A percentile compares a stretch with the other conserved stretches of the same genome.
These are phyloP conservation scores for Flaveria sonorensis DNA, from an alignment of 129 eudicot genomes.

Conservation along the genomic window DNA sequence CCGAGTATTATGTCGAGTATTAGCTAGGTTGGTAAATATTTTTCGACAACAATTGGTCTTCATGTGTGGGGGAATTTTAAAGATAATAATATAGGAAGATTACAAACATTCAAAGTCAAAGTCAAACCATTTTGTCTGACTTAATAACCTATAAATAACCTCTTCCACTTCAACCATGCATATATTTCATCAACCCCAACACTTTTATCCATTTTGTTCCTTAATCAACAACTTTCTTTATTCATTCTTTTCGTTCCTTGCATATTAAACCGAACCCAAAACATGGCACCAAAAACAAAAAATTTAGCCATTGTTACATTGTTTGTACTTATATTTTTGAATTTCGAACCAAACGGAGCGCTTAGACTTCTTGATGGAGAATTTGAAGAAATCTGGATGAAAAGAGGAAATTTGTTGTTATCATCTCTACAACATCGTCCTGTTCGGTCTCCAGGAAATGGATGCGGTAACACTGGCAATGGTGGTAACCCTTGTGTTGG, in stretches of 20 bases:
- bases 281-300: constrained; percentile 16
- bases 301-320: background rate
- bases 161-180: background rate
- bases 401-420: constrained; percentile 28
- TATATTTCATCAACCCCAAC: constrained; percentile 11
- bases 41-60: too few species aligned
- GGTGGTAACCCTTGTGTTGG: constrained; percentile 37
- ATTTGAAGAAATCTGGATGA: constrained; percentile 28
- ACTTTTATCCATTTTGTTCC: background rate
- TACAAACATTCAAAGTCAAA: constrained; percentile 2
- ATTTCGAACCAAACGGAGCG: constrained; percentile 30
- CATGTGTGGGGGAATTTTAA: too few species aligned
- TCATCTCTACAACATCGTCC: constrained; percentile 27
- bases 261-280: background rate
- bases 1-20: too few species aligned
- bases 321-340: background rate
- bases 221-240: background rate
- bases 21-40: too few species aligned
- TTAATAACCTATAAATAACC: constrained; percentile 15
- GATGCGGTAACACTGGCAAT: constrained; percentile 34
- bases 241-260: background rate
- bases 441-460: constrained; percentile 32
- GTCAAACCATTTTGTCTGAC: background rate
- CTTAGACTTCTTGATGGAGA: constrained; percentile 39
- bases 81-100: too few species aligned